phyloP scores from a whole-genome alignment of 2,329 filamentous ascomycete species.

The Scleromitrula shiraiana region DNA sequence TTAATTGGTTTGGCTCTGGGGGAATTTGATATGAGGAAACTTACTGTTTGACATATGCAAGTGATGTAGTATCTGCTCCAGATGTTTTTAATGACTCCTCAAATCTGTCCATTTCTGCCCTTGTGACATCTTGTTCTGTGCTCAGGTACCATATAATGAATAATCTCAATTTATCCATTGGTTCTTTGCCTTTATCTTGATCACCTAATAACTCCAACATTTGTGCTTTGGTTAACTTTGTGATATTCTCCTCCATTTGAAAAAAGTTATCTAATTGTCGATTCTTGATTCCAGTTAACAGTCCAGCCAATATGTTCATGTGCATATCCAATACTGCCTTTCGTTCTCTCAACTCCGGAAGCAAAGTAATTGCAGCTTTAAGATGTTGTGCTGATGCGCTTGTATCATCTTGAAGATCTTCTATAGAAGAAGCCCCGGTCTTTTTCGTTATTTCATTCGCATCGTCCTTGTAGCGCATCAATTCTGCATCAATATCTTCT shows the following conservation, averaged over 20 bases:
- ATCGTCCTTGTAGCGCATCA: constrained; percentile 93
- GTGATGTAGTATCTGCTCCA: constrained; percentile 66
- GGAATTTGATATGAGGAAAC: constrained; percentile 28
- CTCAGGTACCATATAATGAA: constrained; percentile 98
- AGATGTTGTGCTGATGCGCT: constrained; percentile 86
- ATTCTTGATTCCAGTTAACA: constrained; percentile 76
- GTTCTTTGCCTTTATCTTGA: constrained; percentile 69
- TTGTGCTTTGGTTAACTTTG: constrained; percentile 83
- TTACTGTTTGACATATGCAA: constrained; percentile 82
- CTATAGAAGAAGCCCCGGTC: constrained; percentile 84
- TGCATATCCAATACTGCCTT: constrained; percentile 96
- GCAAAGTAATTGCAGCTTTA: constrained; percentile 86
- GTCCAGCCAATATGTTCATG: constrained; percentile 90
- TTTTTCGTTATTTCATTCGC: constrained; percentile 91
- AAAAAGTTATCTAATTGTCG: constrained; percentile 94
- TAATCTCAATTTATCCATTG: constrained; percentile 81
- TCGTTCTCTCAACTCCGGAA: constrained; percentile 86
- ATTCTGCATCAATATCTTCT: constrained; percentile 88
- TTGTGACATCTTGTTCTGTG: constrained; percentile 79
- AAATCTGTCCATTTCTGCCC: constrained; percentile 76
- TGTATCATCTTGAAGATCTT: constrained; percentile 85
- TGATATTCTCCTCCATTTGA: constrained; percentile 86
- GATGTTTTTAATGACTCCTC: constrained; percentile 72
- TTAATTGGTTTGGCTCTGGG: neutral
- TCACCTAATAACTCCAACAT: constrained; percentile 82